These are phyloP conservation scores for Ilyonectria sp. DNA, from an alignment of 2,329 filamentous ascomycete genomes.

Conservation along the genomic window DNA sequence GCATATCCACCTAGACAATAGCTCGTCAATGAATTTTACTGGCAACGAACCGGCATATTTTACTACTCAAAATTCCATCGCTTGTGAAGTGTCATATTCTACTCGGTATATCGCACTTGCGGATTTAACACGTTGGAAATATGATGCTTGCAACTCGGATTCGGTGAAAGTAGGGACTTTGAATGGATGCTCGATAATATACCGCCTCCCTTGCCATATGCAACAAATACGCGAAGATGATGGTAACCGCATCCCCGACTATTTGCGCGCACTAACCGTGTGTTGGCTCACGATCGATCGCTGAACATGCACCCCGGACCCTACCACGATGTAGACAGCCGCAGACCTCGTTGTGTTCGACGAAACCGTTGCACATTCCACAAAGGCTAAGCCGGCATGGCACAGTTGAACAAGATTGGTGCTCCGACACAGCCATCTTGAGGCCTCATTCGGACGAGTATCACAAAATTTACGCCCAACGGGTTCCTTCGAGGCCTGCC, in stretches of 20 bases:
- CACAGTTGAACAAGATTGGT: not conserved
- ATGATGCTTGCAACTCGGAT: too few species aligned
- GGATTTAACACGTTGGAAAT: too few species aligned
- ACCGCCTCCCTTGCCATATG: too few species aligned
- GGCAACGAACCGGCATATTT: not conserved
- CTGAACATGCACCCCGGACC: not conserved
- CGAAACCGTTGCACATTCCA: not conserved
- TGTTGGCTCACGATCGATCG: too few species aligned
- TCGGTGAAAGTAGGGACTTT: too few species aligned
- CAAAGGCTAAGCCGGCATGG: not conserved
- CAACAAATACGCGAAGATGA: too few species aligned
- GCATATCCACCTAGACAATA: not conserved
- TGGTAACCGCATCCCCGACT: not conserved
- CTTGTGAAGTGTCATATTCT: too few species aligned
- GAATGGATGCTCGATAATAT: too few species aligned
- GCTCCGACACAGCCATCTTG: not conserved
- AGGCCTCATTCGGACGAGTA: not conserved
- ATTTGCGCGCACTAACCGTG: not conserved
- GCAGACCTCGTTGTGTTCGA: not conserved
- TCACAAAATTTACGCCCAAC: not conserved
- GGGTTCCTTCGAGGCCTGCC: too few species aligned
- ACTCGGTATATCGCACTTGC: too few species aligned
- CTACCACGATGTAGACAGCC: too few species aligned
- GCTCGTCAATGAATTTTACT: not conserved
- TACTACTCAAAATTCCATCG: too few species aligned